These are phyloP conservation scores for Pleurotus tuoliensis DNA, from an alignment of 768 basidiomycete species.

Conservation along the genomic window DNA sequence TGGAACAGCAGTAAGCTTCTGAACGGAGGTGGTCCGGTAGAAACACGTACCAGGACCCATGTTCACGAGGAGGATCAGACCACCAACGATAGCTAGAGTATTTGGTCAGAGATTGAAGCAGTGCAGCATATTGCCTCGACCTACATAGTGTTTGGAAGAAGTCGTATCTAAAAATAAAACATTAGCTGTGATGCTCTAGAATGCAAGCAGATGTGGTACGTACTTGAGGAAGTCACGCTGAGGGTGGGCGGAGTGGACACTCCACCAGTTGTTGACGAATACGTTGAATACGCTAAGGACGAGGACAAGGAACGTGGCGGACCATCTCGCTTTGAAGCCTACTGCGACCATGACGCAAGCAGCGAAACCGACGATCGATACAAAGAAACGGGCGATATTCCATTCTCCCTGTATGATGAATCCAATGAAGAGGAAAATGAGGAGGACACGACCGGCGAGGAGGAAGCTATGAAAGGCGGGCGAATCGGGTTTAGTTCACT, in stretches of 20 bases:
- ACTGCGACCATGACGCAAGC: conserved; percentile 96
- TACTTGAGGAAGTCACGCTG: conserved; percentile 98
- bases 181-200: too few species aligned
- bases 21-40: too few species aligned
- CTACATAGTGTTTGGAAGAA: conserved; percentile 92
- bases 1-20: not conserved
- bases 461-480: conserved; percentile 68
- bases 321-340: conserved; percentile 99
- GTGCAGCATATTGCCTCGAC: conserved; percentile 16
- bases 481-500: conserved; percentile 7
- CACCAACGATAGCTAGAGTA: conserved; percentile 81
- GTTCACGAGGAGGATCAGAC: conserved; percentile 94
- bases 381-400: conserved; percentile 80
- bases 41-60: conserved; percentile 81
- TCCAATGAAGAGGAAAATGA: conserved; percentile 98
- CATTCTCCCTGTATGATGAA: conserved; percentile 94
- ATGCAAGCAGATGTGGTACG: conserved; percentile 20
- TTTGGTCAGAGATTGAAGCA: not conserved
- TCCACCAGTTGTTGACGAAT: conserved; percentile 99
- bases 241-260: conserved; percentile 85
- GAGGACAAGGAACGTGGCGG: conserved; percentile 91
- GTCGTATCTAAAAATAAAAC: conserved; percentile 65
- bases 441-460: conserved; percentile 91
- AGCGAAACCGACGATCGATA: conserved; percentile 85
- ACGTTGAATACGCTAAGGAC: conserved; percentile 94